phyloP scores from a whole-genome alignment of 441 rosid genomes.

The Populus hybrid region DNA sequence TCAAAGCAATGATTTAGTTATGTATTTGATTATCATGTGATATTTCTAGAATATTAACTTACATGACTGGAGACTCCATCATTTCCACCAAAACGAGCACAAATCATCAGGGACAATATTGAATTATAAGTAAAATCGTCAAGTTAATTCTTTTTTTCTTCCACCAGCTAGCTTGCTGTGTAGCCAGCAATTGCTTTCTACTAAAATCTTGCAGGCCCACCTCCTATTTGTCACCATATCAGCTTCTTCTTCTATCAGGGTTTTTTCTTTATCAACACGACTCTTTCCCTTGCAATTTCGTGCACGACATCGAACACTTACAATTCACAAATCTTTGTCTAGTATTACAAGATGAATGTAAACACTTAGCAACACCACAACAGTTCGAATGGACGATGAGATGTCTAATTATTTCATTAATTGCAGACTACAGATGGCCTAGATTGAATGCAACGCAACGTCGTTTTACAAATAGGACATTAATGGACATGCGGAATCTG shows the following conservation, averaged over 20 bases:
- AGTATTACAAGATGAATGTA: background rate
- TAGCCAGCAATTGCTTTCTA: background rate
- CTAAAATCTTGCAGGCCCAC: background rate
- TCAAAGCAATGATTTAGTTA: no score
- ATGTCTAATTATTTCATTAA: conserved; percentile 1
- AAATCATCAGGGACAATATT: no score
- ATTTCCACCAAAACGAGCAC: no score
- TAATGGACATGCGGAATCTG: conserved; percentile 13
- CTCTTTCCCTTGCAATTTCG: background rate
- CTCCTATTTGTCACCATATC: background rate
- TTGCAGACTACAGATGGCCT: conserved; percentile 15
- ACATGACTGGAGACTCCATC: no score
- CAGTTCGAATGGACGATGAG: background rate
- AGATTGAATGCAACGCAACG: conserved; percentile 10
- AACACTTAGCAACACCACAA: background rate
- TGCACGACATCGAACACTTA: background rate
- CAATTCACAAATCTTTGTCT: background rate
- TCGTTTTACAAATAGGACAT: conserved; percentile 11
- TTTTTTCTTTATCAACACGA: background rate
- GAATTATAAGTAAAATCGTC: no score
- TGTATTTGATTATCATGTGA: no score
- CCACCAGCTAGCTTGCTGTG: no score
- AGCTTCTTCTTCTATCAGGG: no score
- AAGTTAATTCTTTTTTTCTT: no score
- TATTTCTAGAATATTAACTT: no score